Evolutionary conservation across 306 rosid genomes (phyloP), one percentile per base, ranked within the genome.

Genomic region (Macrotyloma uniflorum): DNA sequence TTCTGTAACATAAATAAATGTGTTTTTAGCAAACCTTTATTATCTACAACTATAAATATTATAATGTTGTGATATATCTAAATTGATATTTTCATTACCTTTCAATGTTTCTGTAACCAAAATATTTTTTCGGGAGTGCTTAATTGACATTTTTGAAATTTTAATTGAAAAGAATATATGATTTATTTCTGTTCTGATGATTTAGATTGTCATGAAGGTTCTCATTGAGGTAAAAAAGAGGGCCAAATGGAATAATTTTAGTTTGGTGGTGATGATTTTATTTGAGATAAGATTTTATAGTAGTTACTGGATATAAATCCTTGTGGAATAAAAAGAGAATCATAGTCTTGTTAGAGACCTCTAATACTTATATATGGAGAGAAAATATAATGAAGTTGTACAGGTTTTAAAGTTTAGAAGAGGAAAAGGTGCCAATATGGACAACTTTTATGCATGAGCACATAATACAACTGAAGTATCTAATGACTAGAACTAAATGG

Each of bases 11-110:
- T 38, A 18, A 58, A 58, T 38, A 20, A 73, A 32, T 70, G 42
- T 51, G 1, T 4, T 26, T 20, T 24, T 28, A 74, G 43, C 18
- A 74, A 16, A 54, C 4, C 18, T 22, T 65, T 46, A 36, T 49
- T 33, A 35, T 75, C 47, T 59, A 59, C 32, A 62, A 32, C 47
- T 40, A 49, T 40, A 63, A 4, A 30, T 19, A n/a, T 22, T 43
- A 14, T 53, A 63, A 63, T 70, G 23, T 54, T 55, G 23, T 62
- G 46, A 51, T 70, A 28, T 70, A 51, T 16, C 35, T 51, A 28
- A 51, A 42, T 38, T 70, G 69, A 20, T 76, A 59, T 76, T 70
- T 76, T 51, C 22, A 49, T 36, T 20, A 69, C 18, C 18, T 61
- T 67, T 47, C 64, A 54, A 64, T 50, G 35, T 80, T 42, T 42